These are phyloP conservation scores for Fusarium solani-melongenae DNA, from an alignment of 2,329 filamentous ascomycete genomes.

Conservation along the genomic window DNA sequence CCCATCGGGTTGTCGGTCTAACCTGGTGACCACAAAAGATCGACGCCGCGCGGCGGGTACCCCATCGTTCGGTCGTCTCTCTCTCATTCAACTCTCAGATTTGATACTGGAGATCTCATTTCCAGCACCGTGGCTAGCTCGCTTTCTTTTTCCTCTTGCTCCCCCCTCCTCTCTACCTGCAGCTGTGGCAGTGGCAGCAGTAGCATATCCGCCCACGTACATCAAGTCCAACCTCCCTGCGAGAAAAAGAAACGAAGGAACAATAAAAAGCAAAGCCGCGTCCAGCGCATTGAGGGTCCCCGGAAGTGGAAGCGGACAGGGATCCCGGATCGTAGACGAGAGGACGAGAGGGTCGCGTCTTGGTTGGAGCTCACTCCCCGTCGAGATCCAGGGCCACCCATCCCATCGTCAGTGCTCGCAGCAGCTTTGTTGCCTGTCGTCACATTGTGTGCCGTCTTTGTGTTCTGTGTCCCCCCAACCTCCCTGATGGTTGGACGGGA, in stretches of 20 bases:
- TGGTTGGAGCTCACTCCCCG: background rate
- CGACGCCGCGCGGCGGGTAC: background rate
- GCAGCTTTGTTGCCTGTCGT: constrained; percentile 17
- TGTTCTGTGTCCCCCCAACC: background rate
- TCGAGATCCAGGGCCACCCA: background rate
- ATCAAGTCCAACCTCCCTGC: constrained; percentile 10
- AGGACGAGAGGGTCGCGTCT: background rate
- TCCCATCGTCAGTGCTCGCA: constrained; percentile 9
- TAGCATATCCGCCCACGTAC: background rate
- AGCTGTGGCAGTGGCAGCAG: background rate
- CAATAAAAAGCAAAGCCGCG: constrained; percentile 10
- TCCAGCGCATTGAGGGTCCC: constrained; percentile 1
- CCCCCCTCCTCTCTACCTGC: background rate
- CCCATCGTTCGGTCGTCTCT: background rate
- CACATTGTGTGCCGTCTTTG: background rate
- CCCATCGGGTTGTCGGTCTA: constrained; percentile 17
- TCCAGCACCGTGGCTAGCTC: constrained; percentile 24
- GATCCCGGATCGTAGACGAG: background rate
- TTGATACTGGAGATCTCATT: constrained; percentile 35
- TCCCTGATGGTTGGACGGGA: background rate
- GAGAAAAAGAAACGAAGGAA: constrained; percentile 15
- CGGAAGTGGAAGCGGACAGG: constrained; percentile 3
- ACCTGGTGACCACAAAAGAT: constrained; percentile 17
- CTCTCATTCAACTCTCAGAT: background rate
- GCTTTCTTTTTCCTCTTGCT: background rate